Percentiles rank a stretch among this genome's conserved stretches.
Conservation (phyloP, 2,329 filamentous ascomycete genomes). For the Pseudocercospora vitis region DNA sequence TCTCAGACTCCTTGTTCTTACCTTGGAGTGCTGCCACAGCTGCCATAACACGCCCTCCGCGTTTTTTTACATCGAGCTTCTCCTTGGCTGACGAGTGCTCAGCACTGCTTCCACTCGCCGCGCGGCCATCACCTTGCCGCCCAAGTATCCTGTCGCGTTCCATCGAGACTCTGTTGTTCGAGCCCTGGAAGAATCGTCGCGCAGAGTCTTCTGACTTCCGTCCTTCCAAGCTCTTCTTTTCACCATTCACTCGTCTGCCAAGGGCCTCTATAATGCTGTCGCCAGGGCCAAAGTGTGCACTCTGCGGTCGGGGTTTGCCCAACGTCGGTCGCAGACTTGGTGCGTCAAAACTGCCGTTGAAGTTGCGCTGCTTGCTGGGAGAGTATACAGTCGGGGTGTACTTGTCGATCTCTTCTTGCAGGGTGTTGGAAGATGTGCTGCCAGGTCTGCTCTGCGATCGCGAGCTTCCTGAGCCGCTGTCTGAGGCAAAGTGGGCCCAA, state of each 20-base stretch:
- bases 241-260: conserved; percentile 32
- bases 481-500: conserved; percentile 70
- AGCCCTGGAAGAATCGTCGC: conserved; percentile 22
- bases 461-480: conserved; percentile 29
- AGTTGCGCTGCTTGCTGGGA: conserved; percentile 62
- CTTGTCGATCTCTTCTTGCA: conserved; percentile 56
- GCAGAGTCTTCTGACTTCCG: conserved; percentile 31
- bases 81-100: conserved; percentile 35
- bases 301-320: conserved; percentile 33
- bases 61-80: conserved; percentile 43
- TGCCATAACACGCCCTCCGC: conserved; percentile 60
- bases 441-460: conserved; percentile 51
- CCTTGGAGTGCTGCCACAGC: conserved; percentile 64
- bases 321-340: conserved; percentile 51
- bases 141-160: conserved; percentile 27
- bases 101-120: conserved; percentile 38
- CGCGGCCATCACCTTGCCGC: conserved; percentile 36
- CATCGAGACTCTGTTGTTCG: conserved; percentile 22
- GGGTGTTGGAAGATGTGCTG: conserved; percentile 43
- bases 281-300: conserved; percentile 24
- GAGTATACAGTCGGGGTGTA: conserved; percentile 63
- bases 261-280: conserved; percentile 31
- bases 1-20: conserved; percentile 46
- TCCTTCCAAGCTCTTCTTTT: conserved; percentile 27
- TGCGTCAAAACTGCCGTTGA: conserved; percentile 39